phyloP scores from a whole-genome alignment of 306 rosid genomes.

The Citrullus mucosospermus region DNA sequence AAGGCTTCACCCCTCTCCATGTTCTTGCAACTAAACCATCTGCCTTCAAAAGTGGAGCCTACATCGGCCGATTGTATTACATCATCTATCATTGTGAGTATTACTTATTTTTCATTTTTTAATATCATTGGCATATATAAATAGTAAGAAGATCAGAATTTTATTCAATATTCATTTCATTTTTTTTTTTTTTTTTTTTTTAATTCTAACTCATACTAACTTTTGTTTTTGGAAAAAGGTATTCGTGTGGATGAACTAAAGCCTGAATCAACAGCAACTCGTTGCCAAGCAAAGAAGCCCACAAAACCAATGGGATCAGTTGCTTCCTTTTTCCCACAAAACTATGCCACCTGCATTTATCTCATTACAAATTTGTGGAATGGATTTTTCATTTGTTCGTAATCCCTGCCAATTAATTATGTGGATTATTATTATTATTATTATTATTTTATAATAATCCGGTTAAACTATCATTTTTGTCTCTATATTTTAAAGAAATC shows the following conservation, averaged over 20 bases:
- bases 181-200: too few species aligned
- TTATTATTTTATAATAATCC: too few species aligned
- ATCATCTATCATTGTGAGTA: slow-evolving; percentile 24
- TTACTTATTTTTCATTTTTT: too few species aligned
- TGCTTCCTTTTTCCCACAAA: not conserved
- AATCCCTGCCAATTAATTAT: too few species aligned
- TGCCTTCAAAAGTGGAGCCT: slow-evolving; percentile 37
- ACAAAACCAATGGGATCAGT: not conserved
- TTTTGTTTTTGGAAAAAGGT: not conserved
- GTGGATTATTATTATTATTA: too few species aligned
- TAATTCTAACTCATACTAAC: too few species aligned
- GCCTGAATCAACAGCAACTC: not conserved
- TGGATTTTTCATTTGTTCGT: not conserved
- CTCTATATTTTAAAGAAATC: too few species aligned
- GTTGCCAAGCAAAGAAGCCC: not conserved
- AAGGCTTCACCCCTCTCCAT: slow-evolving; percentile 43
- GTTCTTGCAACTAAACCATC: slow-evolving; percentile 32
- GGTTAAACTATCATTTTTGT: too few species aligned
- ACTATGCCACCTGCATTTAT: not conserved
- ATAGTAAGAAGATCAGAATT: too few species aligned
- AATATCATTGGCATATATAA: too few species aligned
- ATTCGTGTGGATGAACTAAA: slow-evolving; percentile 10
- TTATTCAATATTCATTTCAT: too few species aligned
- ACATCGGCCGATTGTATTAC: slow-evolving; percentile 1
- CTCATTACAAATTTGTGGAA: not conserved